These are phyloP conservation scores for Leptographium lundbergii DNA, from an alignment of 2,329 filamentous ascomycete species.

Conservation along the genomic window DNA sequence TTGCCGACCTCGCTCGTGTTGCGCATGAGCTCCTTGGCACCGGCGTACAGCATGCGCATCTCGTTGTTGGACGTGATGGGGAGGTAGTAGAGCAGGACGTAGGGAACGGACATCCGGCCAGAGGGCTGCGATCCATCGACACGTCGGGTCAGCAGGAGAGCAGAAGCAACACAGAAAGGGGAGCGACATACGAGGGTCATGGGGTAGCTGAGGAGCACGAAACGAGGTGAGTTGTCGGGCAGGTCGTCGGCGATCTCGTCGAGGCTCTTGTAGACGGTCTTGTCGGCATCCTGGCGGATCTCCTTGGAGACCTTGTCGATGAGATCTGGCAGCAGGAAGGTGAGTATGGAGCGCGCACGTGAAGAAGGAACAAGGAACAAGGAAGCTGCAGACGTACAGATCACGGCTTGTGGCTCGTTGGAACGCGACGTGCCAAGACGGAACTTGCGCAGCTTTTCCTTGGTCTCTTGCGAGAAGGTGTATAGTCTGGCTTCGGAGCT, in stretches of 20 bases:
- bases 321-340: constrained; percentile 30
- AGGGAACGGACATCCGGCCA: constrained; percentile 77
- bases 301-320: constrained; percentile 87
- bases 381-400: constrained; percentile 54
- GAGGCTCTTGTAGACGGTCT: constrained; percentile 66
- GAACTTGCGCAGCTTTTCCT: constrained; percentile 86
- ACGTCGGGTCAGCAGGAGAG: background rate
- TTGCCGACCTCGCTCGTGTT: constrained; percentile 83
- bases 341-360: background rate
- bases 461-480: constrained; percentile 83
- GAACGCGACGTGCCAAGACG: constrained; percentile 79
- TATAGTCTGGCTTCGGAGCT: constrained; percentile 81
- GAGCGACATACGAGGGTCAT: constrained; percentile 55
- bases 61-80: constrained; percentile 83
- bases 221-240: constrained; percentile 83
- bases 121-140: constrained; percentile 42
- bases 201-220: constrained; percentile 82
- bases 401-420: constrained; percentile 77
- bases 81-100: constrained; percentile 90
- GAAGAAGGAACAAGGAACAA: background rate
- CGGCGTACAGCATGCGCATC: constrained; percentile 85
- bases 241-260: constrained; percentile 76
- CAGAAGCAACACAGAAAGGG: background rate
- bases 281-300: constrained; percentile 70
- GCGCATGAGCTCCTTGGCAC: constrained; percentile 90